phyloP scores from a whole-genome alignment of 2,329 filamentous ascomycete genomes.

The Triangularia verruculosa region DNA sequence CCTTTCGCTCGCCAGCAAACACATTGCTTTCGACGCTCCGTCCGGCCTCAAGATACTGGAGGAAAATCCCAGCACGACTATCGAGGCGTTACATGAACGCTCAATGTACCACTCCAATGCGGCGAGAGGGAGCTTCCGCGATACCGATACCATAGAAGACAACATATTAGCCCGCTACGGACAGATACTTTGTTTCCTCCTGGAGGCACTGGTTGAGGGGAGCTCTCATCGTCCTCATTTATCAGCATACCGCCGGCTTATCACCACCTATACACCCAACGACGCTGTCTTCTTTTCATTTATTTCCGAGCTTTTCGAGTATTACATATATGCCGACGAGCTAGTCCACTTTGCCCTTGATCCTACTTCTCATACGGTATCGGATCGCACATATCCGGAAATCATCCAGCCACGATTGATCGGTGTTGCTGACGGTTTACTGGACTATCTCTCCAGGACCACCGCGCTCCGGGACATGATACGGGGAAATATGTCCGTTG shows the following conservation, averaged over 20 bases:
- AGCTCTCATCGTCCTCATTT: slow-evolving; percentile 70
- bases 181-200: slow-evolving; percentile 60
- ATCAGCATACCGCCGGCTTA: slow-evolving; percentile 68
- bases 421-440: slow-evolving; percentile 79
- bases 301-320: slow-evolving; percentile 79
- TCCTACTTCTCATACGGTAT: slow-evolving; percentile 33
- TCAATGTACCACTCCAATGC: slow-evolving; percentile 55
- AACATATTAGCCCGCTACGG: slow-evolving; percentile 57
- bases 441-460: slow-evolving; percentile 74
- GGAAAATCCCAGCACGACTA: slow-evolving; percentile 46
- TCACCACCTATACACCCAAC: slow-evolving; percentile 58
- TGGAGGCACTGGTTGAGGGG: slow-evolving; percentile 58
- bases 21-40: slow-evolving; percentile 60
- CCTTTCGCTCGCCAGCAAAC: slow-evolving; percentile 76
- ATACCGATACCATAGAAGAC: slow-evolving; percentile 44
- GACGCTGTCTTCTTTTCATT: slow-evolving; percentile 63
- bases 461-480: slow-evolving; percentile 73
- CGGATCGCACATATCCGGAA: slow-evolving; percentile 39
- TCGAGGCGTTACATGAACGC: slow-evolving; percentile 47
- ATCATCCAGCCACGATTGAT: slow-evolving; percentile 59
- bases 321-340: slow-evolving; percentile 69
- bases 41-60: slow-evolving; percentile 53
- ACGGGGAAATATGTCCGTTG: slow-evolving; percentile 60
- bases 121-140: slow-evolving; percentile 51
- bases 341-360: slow-evolving; percentile 50